Evolutionary conservation across 2,329 filamentous ascomycete genomes (phyloP).

Genomic region (Hymenoscyphus infarciens): DNA sequence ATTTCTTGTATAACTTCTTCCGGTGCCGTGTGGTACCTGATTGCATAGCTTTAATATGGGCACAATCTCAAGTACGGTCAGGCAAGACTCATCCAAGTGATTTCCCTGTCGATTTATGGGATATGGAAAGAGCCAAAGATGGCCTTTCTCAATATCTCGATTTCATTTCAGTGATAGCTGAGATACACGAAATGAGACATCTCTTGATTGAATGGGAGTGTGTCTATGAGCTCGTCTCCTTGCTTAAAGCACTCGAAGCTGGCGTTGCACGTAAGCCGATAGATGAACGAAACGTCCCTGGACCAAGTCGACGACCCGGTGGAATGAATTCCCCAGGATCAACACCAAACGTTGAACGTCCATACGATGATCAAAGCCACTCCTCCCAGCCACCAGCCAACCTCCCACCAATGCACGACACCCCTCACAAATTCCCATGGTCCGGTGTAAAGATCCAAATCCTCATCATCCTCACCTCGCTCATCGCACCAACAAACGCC

Average conservation of each 20-base stretch:
- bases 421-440: conserved; percentile 62
- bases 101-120: conserved; percentile 93
- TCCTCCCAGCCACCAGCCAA: conserved; percentile 41
- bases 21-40: conserved; percentile 89
- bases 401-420: conserved; percentile 55
- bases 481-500: conserved; percentile 76
- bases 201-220: conserved; percentile 91
- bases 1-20: conserved; percentile 91
- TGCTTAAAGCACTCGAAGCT: conserved; percentile 82
- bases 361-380: conserved; percentile 49
- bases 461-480: conserved; percentile 81
- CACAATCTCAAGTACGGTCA: conserved; percentile 84
- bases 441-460: conserved; percentile 85
- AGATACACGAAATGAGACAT: conserved; percentile 76
- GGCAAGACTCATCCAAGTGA: conserved; percentile 74
- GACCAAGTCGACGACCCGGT: conserved; percentile 39
- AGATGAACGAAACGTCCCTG: conserved; percentile 41
- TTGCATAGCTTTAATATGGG: conserved; percentile 88
- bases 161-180: conserved; percentile 85
- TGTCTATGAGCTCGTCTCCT: conserved; percentile 79
- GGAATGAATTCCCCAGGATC: conserved; percentile 6
- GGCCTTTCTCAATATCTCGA: conserved; percentile 92
- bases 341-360: conserved; percentile 55
- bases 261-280: conserved; percentile 81
- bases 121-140: conserved; percentile 95